A percentile compares a stretch with the other conserved stretches of the same genome.
Conservation (phyloP, 2,329 filamentous ascomycete genomes). For the Penicillium sp. region DNA sequence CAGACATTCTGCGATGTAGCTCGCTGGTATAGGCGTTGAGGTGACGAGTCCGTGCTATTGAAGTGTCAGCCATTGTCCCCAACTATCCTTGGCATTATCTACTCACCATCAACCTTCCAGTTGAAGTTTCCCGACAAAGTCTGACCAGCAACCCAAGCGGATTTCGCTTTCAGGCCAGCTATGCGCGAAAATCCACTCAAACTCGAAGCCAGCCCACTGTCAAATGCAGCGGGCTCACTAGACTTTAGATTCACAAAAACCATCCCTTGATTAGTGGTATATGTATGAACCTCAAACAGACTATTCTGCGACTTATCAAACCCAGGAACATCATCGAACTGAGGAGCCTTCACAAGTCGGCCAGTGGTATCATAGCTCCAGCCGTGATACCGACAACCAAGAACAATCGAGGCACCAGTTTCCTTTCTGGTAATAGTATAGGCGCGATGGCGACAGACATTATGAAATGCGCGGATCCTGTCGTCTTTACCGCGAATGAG, state of each 20-base stretch:
- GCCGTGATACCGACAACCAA: constrained; percentile 61
- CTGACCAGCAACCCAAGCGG: constrained; percentile 29
- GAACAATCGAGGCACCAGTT: constrained; percentile 51
- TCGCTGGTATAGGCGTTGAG: background rate
- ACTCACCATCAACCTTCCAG: constrained; percentile 35
- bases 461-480: constrained; percentile 60
- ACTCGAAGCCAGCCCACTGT: background rate
- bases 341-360: constrained; percentile 59
- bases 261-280: constrained; percentile 22
- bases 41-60: constrained; percentile 4
- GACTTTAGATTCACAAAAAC: constrained; percentile 32
- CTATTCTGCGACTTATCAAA: constrained; percentile 59
- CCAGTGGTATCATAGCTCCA: constrained; percentile 61
- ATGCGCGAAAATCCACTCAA: constrained; percentile 15
- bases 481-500: constrained; percentile 52
- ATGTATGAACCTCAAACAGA: constrained; percentile 44
- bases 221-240: constrained; percentile 3
- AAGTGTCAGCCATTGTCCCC: background rate
- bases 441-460: constrained; percentile 61
- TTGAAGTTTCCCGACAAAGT: constrained; percentile 31
- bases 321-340: constrained; percentile 55
- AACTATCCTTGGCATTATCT: background rate
- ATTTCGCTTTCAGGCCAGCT: constrained; percentile 10
- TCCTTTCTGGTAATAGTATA: constrained; percentile 57
- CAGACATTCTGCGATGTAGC: constrained; percentile 8